Percentiles rank a stretch among this genome's conserved stretches.
Evolutionary conservation across 2,329 filamentous ascomycete genomes (phyloP).

Genomic region (Pseudogymnoascus sp.): DNA sequence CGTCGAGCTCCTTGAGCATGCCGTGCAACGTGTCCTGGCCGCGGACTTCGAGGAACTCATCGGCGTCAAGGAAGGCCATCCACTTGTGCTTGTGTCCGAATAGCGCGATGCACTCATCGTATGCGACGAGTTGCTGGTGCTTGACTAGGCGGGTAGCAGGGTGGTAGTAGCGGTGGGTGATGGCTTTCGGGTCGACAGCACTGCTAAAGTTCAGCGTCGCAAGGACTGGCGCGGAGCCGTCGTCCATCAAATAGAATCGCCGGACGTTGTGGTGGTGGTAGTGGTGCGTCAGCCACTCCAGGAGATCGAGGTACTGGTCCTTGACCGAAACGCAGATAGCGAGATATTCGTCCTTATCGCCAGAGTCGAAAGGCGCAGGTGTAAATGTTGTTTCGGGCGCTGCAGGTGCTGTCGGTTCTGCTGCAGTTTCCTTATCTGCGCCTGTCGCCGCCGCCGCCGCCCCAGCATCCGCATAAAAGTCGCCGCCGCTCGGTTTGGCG

Average conservation of each 20-base stretch:
- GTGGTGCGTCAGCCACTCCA: conserved; percentile 22
- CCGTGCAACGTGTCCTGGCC: conserved; percentile 21
- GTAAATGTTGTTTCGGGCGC: neutral
- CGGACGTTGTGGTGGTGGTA: conserved; percentile 22
- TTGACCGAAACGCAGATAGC: conserved; percentile 22
- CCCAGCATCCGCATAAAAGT: neutral
- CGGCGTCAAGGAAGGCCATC: conserved; percentile 27
- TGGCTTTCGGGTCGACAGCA: conserved; percentile 16
- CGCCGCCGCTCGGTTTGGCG: neutral
- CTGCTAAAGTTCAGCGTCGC: conserved; percentile 10
- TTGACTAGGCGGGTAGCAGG: conserved; percentile 5
- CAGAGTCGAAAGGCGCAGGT: neutral
- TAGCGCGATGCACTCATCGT: conserved; percentile 18
- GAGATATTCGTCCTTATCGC: conserved; percentile 17
- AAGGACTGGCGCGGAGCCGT: conserved; percentile 21
- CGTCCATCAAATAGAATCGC: conserved; percentile 24
- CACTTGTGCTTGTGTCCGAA: conserved; percentile 25
- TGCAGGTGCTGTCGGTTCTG: neutral
- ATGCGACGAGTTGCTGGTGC: conserved; percentile 18
- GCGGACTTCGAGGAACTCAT: conserved; percentile 27
- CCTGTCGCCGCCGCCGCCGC: neutral
- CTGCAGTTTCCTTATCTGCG: neutral
- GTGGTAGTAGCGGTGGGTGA: conserved; percentile 21
- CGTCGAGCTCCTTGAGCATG: conserved; percentile 23
- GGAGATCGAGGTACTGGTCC: conserved; percentile 19